A percentile compares a stretch with the other conserved stretches of the same genome.
phyloP scores from a whole-genome alignment of 2,329 filamentous ascomycete genomes.

The Metarhizium humberi region DNA sequence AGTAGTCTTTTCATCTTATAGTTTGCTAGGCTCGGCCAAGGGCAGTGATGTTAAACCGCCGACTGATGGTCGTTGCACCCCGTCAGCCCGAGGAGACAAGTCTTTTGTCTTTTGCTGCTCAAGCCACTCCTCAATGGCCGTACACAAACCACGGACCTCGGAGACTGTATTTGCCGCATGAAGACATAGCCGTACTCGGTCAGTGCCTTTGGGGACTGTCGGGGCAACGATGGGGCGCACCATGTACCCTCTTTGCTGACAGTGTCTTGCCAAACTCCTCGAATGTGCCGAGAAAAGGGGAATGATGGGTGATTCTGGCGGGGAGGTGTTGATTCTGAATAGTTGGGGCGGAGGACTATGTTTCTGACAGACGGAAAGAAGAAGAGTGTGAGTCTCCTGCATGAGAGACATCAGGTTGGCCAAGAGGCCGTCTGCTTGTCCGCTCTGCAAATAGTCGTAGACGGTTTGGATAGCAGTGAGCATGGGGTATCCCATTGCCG shows the following conservation, averaged over 20 bases:
- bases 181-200: conserved; percentile 57
- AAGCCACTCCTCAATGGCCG: conserved; percentile 39
- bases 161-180: conserved; percentile 55
- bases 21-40: conserved; percentile 1
- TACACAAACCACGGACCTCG: conserved; percentile 46
- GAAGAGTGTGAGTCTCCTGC: conserved; percentile 33
- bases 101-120: not conserved
- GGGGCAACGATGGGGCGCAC: conserved; percentile 60
- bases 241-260: conserved; percentile 49
- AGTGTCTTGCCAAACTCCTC: conserved; percentile 47
- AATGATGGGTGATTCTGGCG: conserved; percentile 53
- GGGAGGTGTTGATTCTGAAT: conserved; percentile 23
- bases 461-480: conserved; percentile 48
- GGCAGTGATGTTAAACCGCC: not conserved
- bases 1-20: not conserved
- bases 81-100: not conserved
- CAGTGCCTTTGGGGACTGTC: conserved; percentile 53
- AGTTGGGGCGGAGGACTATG: conserved; percentile 13
- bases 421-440: conserved; percentile 30
- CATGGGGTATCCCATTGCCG: conserved; percentile 53
- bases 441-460: conserved; percentile 46
- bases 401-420: conserved; percentile 23
- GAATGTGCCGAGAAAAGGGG: conserved; percentile 50
- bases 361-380: conserved; percentile 26
- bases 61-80: not conserved